phyloP scores from a whole-genome alignment of 139 green algal genomes.

The Chlamydomonas asymmetrica region DNA sequence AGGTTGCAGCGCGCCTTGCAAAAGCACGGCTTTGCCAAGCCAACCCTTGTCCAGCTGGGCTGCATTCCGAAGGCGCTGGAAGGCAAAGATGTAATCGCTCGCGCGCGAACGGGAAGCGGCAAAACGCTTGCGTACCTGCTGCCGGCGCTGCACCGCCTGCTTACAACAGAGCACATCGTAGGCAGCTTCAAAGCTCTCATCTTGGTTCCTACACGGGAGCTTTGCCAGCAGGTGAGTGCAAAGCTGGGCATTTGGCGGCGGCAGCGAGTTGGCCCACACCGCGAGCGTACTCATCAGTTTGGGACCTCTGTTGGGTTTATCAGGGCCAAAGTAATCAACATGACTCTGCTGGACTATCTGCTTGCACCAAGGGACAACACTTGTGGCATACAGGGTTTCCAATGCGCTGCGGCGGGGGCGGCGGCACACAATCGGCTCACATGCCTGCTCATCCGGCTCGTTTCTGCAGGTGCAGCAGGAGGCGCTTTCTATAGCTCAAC shows the following conservation, averaged over 20 bases:
- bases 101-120: constrained; percentile 82
- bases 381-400: too few relatives aligned
- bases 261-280: too few relatives aligned
- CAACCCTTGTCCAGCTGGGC: constrained; percentile 71
- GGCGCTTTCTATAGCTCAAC: constrained; percentile 29
- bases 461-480: constrained; percentile 48
- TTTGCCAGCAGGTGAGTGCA: constrained; percentile 84
- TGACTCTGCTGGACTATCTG: too few relatives aligned
- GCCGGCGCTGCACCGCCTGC: constrained; percentile 72
- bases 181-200: constrained; percentile 78
- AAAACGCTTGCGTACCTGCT: constrained; percentile 92
- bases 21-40: constrained; percentile 65
- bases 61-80: constrained; percentile 75
- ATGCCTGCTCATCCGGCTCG: too few relatives aligned
- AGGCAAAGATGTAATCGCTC: constrained; percentile 81
- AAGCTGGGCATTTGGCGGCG: not conserved
- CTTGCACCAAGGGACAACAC: too few relatives aligned
- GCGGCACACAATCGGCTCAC: too few relatives aligned
- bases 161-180: constrained; percentile 33
- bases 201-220: constrained; percentile 91
- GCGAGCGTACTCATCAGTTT: too few relatives aligned
- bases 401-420: too few relatives aligned
- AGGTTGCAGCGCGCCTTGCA: constrained; percentile 69
- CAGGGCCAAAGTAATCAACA: too few relatives aligned
- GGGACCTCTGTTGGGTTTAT: too few relatives aligned